Conservation (phyloP, 2,329 filamentous ascomycete species). For the Ceratocystis colombiana region DNA sequence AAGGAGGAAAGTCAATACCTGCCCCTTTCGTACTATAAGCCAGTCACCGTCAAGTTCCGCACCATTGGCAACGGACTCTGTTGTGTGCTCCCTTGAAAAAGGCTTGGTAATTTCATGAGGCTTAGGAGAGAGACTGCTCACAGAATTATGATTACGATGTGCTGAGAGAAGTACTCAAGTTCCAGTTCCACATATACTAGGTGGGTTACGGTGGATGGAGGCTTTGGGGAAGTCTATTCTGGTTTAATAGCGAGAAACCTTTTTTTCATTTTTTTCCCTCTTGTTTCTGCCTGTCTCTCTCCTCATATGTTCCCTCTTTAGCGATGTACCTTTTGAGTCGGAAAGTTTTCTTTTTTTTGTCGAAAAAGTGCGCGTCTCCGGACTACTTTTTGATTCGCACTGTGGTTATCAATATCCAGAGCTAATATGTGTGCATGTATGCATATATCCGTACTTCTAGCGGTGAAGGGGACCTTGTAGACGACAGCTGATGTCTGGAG, state of each 20-base stretch:
- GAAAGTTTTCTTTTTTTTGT: not conserved
- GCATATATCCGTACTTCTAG: constrained; percentile 4
- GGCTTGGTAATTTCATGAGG: not conserved
- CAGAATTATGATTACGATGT: constrained; percentile 3
- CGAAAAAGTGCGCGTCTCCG: not conserved
- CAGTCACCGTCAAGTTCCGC: too few relatives aligned
- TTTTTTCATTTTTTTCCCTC: not conserved
- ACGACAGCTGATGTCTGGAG: constrained; percentile 3
- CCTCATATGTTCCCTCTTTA: not conserved
- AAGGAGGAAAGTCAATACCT: too few relatives aligned
- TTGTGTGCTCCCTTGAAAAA: too few relatives aligned
- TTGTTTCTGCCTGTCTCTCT: not conserved
- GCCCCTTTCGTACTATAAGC: too few relatives aligned
- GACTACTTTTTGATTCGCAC: not conserved
- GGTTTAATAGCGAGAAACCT: not conserved
- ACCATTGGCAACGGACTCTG: too few relatives aligned
- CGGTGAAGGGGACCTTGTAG: not conserved
- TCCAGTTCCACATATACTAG: not conserved
- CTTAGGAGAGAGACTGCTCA: not conserved
- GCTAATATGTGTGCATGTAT: not conserved
- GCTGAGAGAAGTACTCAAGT: not conserved
- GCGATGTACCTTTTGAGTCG: constrained; percentile 1
- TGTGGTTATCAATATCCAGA: not conserved
- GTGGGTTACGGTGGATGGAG: not conserved
- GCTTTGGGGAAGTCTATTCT: not conserved